Percentiles rank a stretch among this genome's conserved stretches.
phyloP scores from a whole-genome alignment of 1,139 yeast species.

The Taphrina populina region DNA sequence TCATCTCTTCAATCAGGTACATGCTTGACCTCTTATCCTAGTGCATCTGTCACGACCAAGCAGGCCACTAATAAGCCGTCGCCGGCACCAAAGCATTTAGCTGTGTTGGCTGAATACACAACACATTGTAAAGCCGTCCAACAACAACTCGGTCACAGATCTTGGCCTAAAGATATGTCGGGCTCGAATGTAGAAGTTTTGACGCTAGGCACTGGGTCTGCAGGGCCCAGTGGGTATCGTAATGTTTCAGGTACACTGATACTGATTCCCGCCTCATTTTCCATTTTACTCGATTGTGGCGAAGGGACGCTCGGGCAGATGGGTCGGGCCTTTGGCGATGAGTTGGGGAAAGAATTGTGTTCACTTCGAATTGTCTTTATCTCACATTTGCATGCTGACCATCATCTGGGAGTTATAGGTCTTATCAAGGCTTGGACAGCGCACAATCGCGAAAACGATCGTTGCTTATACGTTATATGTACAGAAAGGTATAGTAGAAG shows the following conservation, averaged over 20 bases:
- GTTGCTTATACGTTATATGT: conserved; percentile 54
- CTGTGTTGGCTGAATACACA: conserved; percentile 2
- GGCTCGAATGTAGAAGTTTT: conserved; percentile 61
- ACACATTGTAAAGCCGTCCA: background rate
- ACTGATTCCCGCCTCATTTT: conserved; percentile 6
- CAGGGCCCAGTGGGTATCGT: conserved; percentile 78
- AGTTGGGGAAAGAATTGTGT: conserved; percentile 48
- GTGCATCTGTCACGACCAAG: background rate
- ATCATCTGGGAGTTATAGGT: conserved; percentile 74
- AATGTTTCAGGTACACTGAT: conserved; percentile 47
- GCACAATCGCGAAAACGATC: conserved; percentile 39
- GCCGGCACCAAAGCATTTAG: background rate
- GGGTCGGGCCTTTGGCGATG: conserved; percentile 59
- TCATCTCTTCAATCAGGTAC: background rate
- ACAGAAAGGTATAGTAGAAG: conserved; percentile 78
- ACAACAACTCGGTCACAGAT: background rate
- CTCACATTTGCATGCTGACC: conserved; percentile 96
- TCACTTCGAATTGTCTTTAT: conserved; percentile 68
- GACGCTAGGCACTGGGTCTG: conserved; percentile 91
- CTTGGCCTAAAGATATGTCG: background rate
- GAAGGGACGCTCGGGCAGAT: conserved; percentile 84
- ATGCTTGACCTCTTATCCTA: conserved; percentile 5
- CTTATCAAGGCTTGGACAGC: conserved; percentile 63
- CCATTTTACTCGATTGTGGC: conserved; percentile 78
- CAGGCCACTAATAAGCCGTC: background rate